Evolutionary conservation across 202 grass and related monocot genomes (phyloP).

Genomic region (Saccharum hybrid): DNA sequence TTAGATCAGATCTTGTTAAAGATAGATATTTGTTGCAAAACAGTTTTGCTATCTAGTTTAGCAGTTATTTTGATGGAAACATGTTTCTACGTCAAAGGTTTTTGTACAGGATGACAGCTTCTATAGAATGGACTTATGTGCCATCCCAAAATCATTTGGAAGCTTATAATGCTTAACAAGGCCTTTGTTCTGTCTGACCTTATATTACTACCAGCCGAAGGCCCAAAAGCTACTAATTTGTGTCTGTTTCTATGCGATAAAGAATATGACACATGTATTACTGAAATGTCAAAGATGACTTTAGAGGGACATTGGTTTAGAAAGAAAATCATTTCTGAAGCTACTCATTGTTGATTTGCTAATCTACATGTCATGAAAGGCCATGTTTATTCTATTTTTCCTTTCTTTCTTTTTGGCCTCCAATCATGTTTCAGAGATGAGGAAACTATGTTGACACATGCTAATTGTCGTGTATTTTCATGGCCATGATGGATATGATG

Average conservation of each 20-base stretch:
- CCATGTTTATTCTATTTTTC: neutral
- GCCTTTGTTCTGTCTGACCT: neutral
- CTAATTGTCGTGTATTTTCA: neutral
- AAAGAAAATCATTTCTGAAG: neutral
- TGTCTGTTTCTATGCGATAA: neutral
- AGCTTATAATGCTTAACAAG: slow-evolving; percentile 6
- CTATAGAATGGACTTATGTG: neutral
- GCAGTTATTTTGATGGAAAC: neutral
- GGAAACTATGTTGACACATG: neutral
- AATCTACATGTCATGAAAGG: neutral
- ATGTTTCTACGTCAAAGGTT: neutral
- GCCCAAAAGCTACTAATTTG: neutral
- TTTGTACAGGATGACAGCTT: neutral
- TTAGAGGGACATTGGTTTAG: neutral
- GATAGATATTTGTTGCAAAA: neutral
- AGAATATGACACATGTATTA: neutral
- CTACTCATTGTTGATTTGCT: neutral
- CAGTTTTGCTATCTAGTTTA: neutral
- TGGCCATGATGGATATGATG: neutral
- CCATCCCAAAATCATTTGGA: neutral
- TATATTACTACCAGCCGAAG: neutral
- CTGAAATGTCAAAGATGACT: neutral
- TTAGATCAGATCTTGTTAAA: neutral
- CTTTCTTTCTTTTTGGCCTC: neutral
- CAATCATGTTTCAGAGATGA: slow-evolving; percentile 4